Evolutionary conservation across 768 basidiomycete genomes (phyloP).

Genomic region (Termitomyces sp.): DNA sequence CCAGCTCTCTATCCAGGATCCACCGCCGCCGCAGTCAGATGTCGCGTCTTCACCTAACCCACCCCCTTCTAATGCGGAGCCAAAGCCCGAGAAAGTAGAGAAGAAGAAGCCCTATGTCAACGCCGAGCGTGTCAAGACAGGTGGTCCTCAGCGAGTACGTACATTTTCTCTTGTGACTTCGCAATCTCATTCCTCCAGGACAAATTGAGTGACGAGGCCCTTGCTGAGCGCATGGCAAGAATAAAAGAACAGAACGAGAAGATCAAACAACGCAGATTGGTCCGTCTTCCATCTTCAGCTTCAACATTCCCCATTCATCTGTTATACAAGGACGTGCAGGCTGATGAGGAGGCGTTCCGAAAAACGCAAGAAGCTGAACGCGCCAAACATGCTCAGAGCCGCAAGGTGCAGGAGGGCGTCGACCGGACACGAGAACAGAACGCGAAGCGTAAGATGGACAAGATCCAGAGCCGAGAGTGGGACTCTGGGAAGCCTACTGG

Average conservation of each 20-base stretch:
- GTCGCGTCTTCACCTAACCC: neutral
- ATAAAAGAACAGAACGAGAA: conserved; percentile 64
- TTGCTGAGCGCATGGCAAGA: conserved; percentile 56
- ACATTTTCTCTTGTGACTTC: conserved; percentile 1
- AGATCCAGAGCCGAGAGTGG: conserved; percentile 77
- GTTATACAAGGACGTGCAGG: conserved; percentile 57
- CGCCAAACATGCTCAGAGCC: conserved; percentile 49
- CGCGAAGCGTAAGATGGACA: conserved; percentile 79
- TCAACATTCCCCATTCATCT: neutral
- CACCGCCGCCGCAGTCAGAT: conserved; percentile 8
- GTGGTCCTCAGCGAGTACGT: conserved; percentile 67
- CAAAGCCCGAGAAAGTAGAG: conserved; percentile 45
- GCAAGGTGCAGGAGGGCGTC: conserved; percentile 67
- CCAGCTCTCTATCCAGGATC: conserved; percentile 36
- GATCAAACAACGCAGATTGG: conserved; percentile 59
- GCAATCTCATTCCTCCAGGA: conserved; percentile 19
- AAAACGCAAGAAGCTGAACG: conserved; percentile 66
- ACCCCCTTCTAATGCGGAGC: conserved; percentile 14
- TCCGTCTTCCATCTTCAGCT: conserved; percentile 20
- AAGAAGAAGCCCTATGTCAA: conserved; percentile 79
- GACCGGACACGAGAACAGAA: conserved; percentile 75
- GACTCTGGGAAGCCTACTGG: conserved; percentile 63
- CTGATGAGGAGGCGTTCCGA: conserved; percentile 77
- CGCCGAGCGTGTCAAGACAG: conserved; percentile 81
- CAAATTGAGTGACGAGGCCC: conserved; percentile 49